Conservation (phyloP, 2,329 filamentous ascomycete genomes). For the Bretziella fagacearum region DNA sequence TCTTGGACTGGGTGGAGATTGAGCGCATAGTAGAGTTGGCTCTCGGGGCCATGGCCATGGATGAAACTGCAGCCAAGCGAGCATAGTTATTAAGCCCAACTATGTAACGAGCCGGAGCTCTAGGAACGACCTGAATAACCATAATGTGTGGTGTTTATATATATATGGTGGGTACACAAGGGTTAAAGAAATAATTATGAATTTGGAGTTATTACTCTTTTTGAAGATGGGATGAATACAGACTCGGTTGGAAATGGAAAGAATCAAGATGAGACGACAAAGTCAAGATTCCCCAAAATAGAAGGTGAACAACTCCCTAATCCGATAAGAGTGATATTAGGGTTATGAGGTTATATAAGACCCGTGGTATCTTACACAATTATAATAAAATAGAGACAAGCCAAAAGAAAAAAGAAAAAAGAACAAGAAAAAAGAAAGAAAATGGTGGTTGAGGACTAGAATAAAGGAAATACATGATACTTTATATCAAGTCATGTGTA, state of each 20-base stretch:
- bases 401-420: neutral
- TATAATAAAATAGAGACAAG: neutral
- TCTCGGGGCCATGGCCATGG: neutral
- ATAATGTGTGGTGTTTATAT: neutral
- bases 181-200: no score
- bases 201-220: no score
- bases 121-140: neutral
- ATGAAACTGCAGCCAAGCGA: neutral
- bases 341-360: no score
- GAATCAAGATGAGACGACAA: no score
- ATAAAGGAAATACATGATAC: neutral
- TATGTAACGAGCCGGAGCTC: slow-evolving; percentile 3
- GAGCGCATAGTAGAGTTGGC: neutral
- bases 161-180: no score
- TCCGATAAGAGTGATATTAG: no score
- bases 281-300: no score
- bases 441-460: neutral
- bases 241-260: no score
- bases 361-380: no score
- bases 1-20: neutral
- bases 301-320: no score
- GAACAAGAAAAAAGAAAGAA: neutral
- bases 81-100: slow-evolving; percentile 4
- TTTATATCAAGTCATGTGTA: no score
- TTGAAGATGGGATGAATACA: no score